Percentiles rank a stretch among this genome's conserved stretches.
Conservation (phyloP, 2,329 filamentous ascomycete genomes). For the Bipolaris cookei region DNA sequence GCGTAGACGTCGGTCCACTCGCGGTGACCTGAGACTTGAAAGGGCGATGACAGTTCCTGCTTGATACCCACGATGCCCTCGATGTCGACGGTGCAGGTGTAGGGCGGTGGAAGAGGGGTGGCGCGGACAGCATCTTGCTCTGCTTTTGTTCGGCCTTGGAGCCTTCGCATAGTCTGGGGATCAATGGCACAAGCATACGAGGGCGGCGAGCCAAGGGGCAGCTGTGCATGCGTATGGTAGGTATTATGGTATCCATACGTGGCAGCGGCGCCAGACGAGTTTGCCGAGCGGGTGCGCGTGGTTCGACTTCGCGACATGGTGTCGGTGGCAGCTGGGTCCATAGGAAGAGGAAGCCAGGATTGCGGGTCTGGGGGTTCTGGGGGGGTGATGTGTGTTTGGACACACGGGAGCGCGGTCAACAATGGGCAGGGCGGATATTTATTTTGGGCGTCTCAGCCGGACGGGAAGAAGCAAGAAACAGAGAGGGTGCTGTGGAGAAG, state of each 20-base stretch:
- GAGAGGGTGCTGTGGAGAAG: background rate
- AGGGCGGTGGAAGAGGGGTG: slow-evolving; percentile 39
- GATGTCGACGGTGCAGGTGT: slow-evolving; percentile 46
- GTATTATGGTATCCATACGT: slow-evolving; percentile 53
- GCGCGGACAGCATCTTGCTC: slow-evolving; percentile 26
- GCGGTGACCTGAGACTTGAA: slow-evolving; percentile 66
- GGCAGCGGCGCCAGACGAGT: slow-evolving; percentile 22
- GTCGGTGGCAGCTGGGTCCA: slow-evolving; percentile 1
- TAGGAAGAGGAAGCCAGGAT: background rate
- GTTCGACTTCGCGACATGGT: slow-evolving; percentile 17
- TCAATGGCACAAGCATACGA: slow-evolving; percentile 41
- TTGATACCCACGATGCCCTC: slow-evolving; percentile 58
- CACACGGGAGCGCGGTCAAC: too few relatives aligned
- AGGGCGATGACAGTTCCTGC: slow-evolving; percentile 70
- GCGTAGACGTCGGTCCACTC: slow-evolving; percentile 70
- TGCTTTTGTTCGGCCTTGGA: slow-evolving; percentile 30
- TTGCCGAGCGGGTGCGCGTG: slow-evolving; percentile 25
- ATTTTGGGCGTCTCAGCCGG: slow-evolving; percentile 6
- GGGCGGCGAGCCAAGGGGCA: slow-evolving; percentile 38
- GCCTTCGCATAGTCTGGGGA: slow-evolving; percentile 24
- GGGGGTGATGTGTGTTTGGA: too few relatives aligned
- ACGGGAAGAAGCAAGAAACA: slow-evolving; percentile 4
- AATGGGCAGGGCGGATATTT: slow-evolving; percentile 8
- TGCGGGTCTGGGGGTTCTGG: background rate
- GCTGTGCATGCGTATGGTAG: slow-evolving; percentile 48